A percentile compares a stretch with the other conserved stretches of the same genome.
Evolutionary conservation across 2,329 filamentous ascomycete species (phyloP).

Genomic region (Hypoxylon sp.): DNA sequence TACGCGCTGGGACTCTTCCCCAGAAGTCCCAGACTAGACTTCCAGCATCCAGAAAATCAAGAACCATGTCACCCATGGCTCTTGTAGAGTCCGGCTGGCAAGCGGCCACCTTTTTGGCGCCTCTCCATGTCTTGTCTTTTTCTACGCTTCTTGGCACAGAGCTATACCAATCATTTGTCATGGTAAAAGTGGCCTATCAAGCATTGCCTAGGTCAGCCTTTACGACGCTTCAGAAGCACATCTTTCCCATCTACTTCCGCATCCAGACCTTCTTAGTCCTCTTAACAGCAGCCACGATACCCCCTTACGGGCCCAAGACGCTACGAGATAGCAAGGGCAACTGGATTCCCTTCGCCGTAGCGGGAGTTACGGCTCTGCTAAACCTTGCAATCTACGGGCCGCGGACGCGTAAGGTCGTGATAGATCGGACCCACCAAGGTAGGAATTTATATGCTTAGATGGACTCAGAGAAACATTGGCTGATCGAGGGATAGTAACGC

Average conservation of each 20-base stretch:
- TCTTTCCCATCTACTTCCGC: conserved; percentile 58
- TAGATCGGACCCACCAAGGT: conserved; percentile 51
- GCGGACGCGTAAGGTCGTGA: conserved; percentile 50
- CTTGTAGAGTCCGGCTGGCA: conserved; percentile 7
- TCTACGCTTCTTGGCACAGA: conserved; percentile 55
- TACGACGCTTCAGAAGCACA: conserved; percentile 53
- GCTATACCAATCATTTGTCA: conserved; percentile 55
- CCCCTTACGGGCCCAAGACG: conserved; percentile 49
- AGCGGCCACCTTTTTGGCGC: conserved; percentile 45
- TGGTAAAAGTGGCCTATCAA: conserved; percentile 53
- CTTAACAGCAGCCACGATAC: conserved; percentile 51
- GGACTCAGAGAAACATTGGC: not conserved
- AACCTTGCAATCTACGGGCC: conserved; percentile 56
- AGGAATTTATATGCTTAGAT: not conserved
- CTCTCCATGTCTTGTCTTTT: conserved; percentile 55
- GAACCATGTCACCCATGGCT: conserved; percentile 21
- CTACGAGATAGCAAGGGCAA: conserved; percentile 47
- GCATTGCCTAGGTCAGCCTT: conserved; percentile 54
- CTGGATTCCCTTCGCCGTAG: conserved; percentile 53
- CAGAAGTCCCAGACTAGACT: not conserved
- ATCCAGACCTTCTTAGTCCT: conserved; percentile 53
- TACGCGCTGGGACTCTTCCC: not conserved
- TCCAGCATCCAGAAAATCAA: not conserved
- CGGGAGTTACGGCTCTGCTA: conserved; percentile 48
- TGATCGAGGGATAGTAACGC: conserved; percentile 33